Base-by-base conservation (phyloP, 768 basidiomycete genomes). In the Infundibulicybe gibba region DNA sequence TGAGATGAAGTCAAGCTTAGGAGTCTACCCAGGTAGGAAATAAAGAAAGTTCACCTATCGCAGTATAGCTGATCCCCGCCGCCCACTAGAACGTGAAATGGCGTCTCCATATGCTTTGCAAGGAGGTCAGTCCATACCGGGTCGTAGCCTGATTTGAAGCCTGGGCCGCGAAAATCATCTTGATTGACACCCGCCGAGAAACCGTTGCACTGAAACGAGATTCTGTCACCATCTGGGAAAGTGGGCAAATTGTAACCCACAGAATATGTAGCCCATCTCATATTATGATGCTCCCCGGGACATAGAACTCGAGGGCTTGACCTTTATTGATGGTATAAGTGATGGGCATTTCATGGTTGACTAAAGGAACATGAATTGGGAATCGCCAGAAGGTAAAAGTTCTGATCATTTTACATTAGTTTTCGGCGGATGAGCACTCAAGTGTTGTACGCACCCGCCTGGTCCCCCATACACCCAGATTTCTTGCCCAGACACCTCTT, bases 351-450 rank as follows among this genome's bases (percentile, higher is more conserved):
- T 95, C 90, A 32, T 71, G 68, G 8, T 70, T 65, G 1, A 75
- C 73, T 2, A 97, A 64, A 0, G 91, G 92, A 45, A 99, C 75
- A 52, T 85, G 81, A 41, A 97, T 80, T 58, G 84, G 73, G 69
- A 97, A 97, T 44, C 95, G 77, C 89, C 93, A 98, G 70, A 99
- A 99, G 1, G 91, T 91, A 60, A 81, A 93, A 0, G 87, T 85
- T 4, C 93, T 94, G 49, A 35, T 9, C 8, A 25, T 25, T 25
- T 25, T 8, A 8, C 25, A 25, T 25, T 8, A 25, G 25, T 8
- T 25, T 25, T 8, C 8, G 25, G 25, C 8, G 4, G 25, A 8
- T 3, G 25, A 8, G 8, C 39, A 51, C 10, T 44, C 15, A 47
- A 34, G 13, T 11, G 10, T 16, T n/a, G 11, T 10, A 62, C 77